Conservation (phyloP, 106 monocot species). For the Dioscorea dumetorum region DNA sequence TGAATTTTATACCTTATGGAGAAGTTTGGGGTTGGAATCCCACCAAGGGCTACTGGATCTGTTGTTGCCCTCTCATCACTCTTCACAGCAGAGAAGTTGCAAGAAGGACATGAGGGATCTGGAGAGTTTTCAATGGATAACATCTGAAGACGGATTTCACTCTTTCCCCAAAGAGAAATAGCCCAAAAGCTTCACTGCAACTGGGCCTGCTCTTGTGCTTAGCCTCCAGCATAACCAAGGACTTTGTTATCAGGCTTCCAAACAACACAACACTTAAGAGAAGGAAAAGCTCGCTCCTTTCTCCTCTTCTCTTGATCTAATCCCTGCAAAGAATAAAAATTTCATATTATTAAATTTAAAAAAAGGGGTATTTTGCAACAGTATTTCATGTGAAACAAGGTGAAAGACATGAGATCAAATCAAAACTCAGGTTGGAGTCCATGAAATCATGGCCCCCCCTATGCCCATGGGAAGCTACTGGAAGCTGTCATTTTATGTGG, state of each 20-base stretch:
- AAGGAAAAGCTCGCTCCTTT: background rate
- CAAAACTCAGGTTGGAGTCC: background rate
- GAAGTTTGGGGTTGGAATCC: slow-evolving; percentile 44
- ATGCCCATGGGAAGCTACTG: slow-evolving; percentile 11
- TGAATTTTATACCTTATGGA: slow-evolving; percentile 56
- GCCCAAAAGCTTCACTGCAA: slow-evolving; percentile 62
- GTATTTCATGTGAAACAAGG: slow-evolving; percentile 50
- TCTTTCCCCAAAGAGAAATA: slow-evolving; percentile 15
- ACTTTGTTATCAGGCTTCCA: slow-evolving; percentile 13
- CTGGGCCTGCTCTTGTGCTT: slow-evolving; percentile 49
- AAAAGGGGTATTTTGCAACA: slow-evolving; percentile 16
- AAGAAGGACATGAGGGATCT: slow-evolving; percentile 33
- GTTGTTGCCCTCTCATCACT: slow-evolving; percentile 35
- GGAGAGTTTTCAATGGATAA: slow-evolving; percentile 63
- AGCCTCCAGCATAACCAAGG: slow-evolving; percentile 71
- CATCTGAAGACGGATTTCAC: slow-evolving; percentile 78
- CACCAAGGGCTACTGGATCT: slow-evolving; percentile 32
- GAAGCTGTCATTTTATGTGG: slow-evolving; percentile 65
- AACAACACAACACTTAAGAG: background rate
- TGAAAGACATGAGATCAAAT: slow-evolving; percentile 6
- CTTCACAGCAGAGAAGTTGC: slow-evolving; percentile 18
- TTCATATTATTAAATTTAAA: background rate
- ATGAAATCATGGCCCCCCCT: background rate
- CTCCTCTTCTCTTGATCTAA: slow-evolving; percentile 21
- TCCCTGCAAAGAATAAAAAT: slow-evolving; percentile 23